Conservation (phyloP, 306 rosid species). For the Hylodesmum podocarpum region DNA sequence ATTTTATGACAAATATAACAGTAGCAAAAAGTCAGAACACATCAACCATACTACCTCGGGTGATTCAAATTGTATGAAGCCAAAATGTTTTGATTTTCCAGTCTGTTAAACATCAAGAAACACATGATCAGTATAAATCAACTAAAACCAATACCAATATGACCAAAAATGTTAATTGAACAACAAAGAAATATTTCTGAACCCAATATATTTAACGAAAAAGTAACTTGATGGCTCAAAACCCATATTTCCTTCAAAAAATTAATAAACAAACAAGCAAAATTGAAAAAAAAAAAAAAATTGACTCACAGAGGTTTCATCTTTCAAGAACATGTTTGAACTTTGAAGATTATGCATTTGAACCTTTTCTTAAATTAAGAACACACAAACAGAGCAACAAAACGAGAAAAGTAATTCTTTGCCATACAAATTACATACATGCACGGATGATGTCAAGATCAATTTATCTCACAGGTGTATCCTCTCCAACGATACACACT, state of each 20-base stretch:
- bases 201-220: background rate
- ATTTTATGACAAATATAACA: background rate
- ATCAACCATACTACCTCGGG: conserved; percentile 56
- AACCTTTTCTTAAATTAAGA: background rate
- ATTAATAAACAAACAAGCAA: conserved; percentile 3
- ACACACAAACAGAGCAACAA: background rate
- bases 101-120: conserved; percentile 45
- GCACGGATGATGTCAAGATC: background rate
- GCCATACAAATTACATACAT: background rate
- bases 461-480: background rate
- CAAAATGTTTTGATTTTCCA: conserved; percentile 79
- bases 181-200: background rate
- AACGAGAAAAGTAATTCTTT: background rate
- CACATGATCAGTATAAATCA: background rate
- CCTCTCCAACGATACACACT: background rate
- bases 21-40: background rate
- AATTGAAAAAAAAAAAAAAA: background rate
- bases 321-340: too few species aligned
- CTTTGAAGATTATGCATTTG: background rate
- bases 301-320: background rate
- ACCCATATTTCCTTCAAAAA: background rate
- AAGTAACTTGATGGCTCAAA: background rate
- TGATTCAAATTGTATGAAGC: conserved; percentile 80
- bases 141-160: background rate
- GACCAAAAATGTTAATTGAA: background rate